Conservation (phyloP, 345 rosid genomes). For the Garcia nutans region DNA sequence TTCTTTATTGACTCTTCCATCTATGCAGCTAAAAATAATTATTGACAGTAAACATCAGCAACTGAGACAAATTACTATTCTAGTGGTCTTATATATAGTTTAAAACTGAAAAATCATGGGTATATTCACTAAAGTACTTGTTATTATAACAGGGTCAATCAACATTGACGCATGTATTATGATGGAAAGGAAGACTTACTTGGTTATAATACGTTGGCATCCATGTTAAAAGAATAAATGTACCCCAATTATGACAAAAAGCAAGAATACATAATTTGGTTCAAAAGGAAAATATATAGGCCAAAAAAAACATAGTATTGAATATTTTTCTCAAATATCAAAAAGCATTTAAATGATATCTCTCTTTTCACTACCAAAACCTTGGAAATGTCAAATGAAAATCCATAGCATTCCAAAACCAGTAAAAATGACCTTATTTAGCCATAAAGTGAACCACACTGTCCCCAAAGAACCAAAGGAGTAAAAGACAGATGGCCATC, state of each 20-base stretch:
- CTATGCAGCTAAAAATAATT: not conserved
- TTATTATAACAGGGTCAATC: not conserved
- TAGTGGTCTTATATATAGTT: not conserved
- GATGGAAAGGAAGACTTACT: constrained; percentile 39
- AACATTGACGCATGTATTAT: not conserved
- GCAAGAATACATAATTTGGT: constrained; percentile 1
- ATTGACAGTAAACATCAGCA: not conserved
- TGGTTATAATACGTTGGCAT: constrained; percentile 96
- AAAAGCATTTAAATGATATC: not conserved
- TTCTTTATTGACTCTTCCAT: not conserved
- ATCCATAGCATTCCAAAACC: not conserved
- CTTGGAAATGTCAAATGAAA: constrained; percentile 10
- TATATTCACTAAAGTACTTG: not conserved
- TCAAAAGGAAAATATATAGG: constrained; percentile 3
- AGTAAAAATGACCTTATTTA: constrained; percentile 56
- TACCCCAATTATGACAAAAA: constrained; percentile 88
- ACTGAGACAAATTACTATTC: not conserved
- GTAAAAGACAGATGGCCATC: constrained; percentile 96
- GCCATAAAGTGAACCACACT: constrained; percentile 78
- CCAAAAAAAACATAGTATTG: not conserved
- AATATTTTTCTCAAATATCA: not conserved
- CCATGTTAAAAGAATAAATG: constrained; percentile 93
- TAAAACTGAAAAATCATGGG: not conserved
- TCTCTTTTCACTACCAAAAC: not conserved
- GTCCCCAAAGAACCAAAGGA: constrained; percentile 93